phyloP scores from a whole-genome alignment of 2,329 filamentous ascomycete genomes.

The Aspergillus transmontanensis region DNA sequence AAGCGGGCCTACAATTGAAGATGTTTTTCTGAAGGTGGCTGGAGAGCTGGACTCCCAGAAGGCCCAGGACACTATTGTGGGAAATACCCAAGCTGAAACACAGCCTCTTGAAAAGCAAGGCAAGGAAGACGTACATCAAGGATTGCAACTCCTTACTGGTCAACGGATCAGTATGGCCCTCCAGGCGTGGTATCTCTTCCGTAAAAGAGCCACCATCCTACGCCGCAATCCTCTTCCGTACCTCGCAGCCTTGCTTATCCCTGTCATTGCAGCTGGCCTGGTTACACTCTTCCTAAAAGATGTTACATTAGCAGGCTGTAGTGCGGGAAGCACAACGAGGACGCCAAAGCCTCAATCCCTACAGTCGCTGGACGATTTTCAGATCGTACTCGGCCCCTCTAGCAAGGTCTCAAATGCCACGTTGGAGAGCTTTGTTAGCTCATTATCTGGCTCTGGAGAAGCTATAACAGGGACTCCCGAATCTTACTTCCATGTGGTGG shows the following conservation, averaged over 20 bases:
- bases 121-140: constrained; percentile 14
- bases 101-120: constrained; percentile 16
- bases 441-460: constrained; percentile 29
- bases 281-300: constrained; percentile 73
- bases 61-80: constrained; percentile 11
- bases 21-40: constrained; percentile 84
- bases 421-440: constrained; percentile 22
- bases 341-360: constrained; percentile 31
- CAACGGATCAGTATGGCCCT: constrained; percentile 67
- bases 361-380: constrained; percentile 30
- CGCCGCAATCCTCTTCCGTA: constrained; percentile 79
- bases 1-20: constrained; percentile 86
- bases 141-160: constrained; percentile 63
- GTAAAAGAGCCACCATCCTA: constrained; percentile 76
- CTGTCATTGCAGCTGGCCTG: constrained; percentile 76
- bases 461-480: constrained; percentile 33
- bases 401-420: constrained; percentile 28
- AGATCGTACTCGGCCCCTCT: constrained; percentile 42
- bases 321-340: constrained; percentile 37
- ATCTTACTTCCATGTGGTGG: constrained; percentile 54
- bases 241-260: constrained; percentile 72
- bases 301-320: constrained; percentile 57
- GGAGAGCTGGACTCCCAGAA: constrained; percentile 65
- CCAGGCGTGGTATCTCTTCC: constrained; percentile 74
- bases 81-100: constrained; percentile 14